Evolutionary conservation across 2,329 filamentous ascomycete genomes (phyloP).

Genomic region (Trichoderma aggressivum): DNA sequence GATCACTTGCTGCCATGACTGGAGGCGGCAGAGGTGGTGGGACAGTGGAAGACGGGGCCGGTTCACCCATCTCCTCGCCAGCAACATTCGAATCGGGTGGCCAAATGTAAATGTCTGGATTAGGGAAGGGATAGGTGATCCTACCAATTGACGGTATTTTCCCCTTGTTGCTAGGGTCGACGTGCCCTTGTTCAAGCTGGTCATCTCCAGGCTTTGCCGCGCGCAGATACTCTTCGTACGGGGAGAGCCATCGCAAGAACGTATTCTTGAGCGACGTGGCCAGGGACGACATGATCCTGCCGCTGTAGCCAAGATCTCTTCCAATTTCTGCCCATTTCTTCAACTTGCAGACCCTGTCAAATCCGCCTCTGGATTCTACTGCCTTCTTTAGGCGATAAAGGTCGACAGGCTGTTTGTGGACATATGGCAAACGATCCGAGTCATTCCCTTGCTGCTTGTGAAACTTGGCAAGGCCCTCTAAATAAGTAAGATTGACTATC

Average conservation of each 20-base stretch:
- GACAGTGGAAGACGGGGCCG: fast-evolving
- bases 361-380: constrained; percentile 89
- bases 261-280: constrained; percentile 98
- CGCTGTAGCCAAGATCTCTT: constrained; percentile 92
- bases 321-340: constrained; percentile 99
- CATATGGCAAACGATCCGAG: constrained; percentile 88
- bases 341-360: constrained; percentile 91
- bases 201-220: constrained; percentile 94
- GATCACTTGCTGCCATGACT: background rate
- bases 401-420: constrained; percentile 95
- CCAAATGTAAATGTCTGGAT: background rate
- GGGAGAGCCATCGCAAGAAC: constrained; percentile 93
- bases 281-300: constrained; percentile 98
- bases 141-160: background rate
- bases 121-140: background rate
- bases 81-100: background rate
- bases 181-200: constrained; percentile 88
- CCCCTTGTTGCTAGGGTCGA: constrained; percentile 58
- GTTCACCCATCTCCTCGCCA: background rate
- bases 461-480: constrained; percentile 92
- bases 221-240: constrained; percentile 91
- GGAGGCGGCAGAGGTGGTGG: background rate
- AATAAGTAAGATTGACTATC: constrained; percentile 90
- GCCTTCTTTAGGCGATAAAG: constrained; percentile 95
- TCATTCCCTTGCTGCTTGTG: constrained; percentile 96